Conservation (phyloP, 2,329 filamentous ascomycete species). For the Thielaviopsis ethacetica region DNA sequence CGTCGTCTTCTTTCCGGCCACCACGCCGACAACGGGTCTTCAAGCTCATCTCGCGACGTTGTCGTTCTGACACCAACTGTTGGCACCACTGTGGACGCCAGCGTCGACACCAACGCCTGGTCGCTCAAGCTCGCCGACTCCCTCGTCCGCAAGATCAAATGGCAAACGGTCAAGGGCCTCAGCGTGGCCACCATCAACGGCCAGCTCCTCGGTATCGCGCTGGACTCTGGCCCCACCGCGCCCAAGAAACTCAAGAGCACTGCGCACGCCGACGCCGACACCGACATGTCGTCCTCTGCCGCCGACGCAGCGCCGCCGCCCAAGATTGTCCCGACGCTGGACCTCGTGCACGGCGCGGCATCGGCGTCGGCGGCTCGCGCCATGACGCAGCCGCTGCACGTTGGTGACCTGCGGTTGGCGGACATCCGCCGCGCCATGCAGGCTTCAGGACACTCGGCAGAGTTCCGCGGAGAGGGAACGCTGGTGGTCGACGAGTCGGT, state of each 20-base stretch:
- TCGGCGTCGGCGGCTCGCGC: constrained; percentile 42
- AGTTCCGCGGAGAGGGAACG: constrained; percentile 86
- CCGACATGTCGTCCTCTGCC: constrained; percentile 3
- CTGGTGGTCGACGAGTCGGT: constrained; percentile 78
- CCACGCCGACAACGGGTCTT: constrained; percentile 20
- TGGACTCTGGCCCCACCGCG: constrained; percentile 15
- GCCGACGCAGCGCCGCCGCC: constrained; percentile 14
- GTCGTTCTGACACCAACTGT: constrained; percentile 70
- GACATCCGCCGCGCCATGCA: constrained; percentile 78
- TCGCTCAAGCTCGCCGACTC: constrained; percentile 74
- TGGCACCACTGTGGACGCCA: constrained; percentile 68
- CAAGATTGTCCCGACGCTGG: constrained; percentile 30
- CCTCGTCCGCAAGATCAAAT: constrained; percentile 74
- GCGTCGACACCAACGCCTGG: constrained; percentile 96
- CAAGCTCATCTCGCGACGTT: constrained; percentile 23
- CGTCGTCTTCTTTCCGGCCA: constrained; percentile 43
- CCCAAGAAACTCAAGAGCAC: constrained; percentile 8
- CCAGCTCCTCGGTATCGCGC: constrained; percentile 29
- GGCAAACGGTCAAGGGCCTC: constrained; percentile 83
- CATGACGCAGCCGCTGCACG: constrained; percentile 75
- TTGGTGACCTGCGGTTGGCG: constrained; percentile 79
- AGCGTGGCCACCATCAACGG: constrained; percentile 90
- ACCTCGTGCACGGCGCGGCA: constrained; percentile 47
- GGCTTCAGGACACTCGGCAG: constrained; percentile 64
- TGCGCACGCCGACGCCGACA: constrained; percentile 13